phyloP scores from a whole-genome alignment of 192 early-diverging fungal genomes.

The Paraglomus occultum region DNA sequence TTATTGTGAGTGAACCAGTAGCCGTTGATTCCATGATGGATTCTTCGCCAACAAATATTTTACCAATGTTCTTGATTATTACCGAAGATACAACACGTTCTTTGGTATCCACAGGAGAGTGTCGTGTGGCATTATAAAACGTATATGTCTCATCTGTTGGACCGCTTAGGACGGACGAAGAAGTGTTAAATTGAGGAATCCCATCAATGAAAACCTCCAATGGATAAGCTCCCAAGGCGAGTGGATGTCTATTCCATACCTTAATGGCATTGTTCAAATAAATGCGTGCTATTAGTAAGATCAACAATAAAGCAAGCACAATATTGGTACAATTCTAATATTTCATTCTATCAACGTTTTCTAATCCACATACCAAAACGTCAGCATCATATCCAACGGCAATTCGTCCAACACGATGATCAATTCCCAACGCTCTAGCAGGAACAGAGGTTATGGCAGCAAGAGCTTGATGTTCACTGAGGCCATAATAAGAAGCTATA shows the following conservation, averaged over 20 bases:
- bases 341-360: background rate
- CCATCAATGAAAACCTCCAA: conserved; percentile 76
- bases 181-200: conserved; percentile 51
- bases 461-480: conserved; percentile 56
- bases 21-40: background rate
- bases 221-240: conserved; percentile 68
- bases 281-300: background rate
- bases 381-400: conserved; percentile 74
- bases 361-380: conserved; percentile 44
- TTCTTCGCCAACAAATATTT: conserved; percentile 31
- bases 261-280: background rate
- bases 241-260: conserved; percentile 72
- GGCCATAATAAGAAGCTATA: conserved; percentile 69
- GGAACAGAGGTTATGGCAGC: conserved; percentile 69
- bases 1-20: conserved; percentile 27
- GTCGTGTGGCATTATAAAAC: conserved; percentile 1
- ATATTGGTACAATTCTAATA: background rate
- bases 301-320: too few relatives aligned
- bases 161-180: background rate
- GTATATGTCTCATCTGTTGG: background rate
- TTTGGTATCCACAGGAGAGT: conserved; percentile 10
- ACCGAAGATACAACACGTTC: conserved; percentile 36
- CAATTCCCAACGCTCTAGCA: conserved; percentile 65
- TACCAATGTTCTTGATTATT: conserved; percentile 45
- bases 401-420: conserved; percentile 64